Evolutionary conservation across 805 yeast genomes (phyloP).

Genomic region (Saccharomycopsis javanensis): DNA sequence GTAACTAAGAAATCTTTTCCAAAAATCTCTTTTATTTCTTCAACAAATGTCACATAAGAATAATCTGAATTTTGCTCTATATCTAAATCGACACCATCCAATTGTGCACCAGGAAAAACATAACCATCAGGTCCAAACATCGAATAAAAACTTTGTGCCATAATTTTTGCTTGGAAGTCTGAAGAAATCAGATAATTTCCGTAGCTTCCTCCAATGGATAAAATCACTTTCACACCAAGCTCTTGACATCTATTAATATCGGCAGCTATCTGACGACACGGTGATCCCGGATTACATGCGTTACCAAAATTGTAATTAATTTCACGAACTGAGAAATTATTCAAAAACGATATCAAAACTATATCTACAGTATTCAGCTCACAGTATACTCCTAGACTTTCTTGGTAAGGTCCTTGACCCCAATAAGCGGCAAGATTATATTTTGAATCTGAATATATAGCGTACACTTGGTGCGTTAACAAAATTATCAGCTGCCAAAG

Average conservation of each 20-base stretch:
- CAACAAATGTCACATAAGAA: constrained; percentile 58
- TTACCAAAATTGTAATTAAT: constrained; percentile 9
- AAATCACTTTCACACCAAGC: constrained; percentile 61
- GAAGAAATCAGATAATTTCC: constrained; percentile 33
- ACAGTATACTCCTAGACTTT: constrained; percentile 12
- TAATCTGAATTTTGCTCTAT: constrained; percentile 53
- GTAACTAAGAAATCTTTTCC: constrained; percentile 56
- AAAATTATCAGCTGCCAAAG: background rate
- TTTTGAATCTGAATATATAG: constrained; percentile 18
- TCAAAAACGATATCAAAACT: constrained; percentile 33
- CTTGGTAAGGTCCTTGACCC: constrained; percentile 51
- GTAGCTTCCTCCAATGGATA: constrained; percentile 67
- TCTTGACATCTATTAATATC: constrained; percentile 71
- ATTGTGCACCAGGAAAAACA: constrained; percentile 46
- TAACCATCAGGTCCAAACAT: constrained; percentile 9
- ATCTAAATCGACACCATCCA: constrained; percentile 92
- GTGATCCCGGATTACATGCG: constrained; percentile 21
- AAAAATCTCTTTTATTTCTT: constrained; percentile 22
- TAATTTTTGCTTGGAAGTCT: constrained; percentile 1
- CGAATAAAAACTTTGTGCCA: constrained; percentile 6
- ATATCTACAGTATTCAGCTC: constrained; percentile 14
- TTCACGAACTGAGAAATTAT: background rate
- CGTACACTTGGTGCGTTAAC: background rate
- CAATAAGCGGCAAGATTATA: constrained; percentile 57
- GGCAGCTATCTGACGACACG: constrained; percentile 39